Base-by-base conservation (phyloP, 2,329 filamentous ascomycete species). In the Cytospora piceae region DNA sequence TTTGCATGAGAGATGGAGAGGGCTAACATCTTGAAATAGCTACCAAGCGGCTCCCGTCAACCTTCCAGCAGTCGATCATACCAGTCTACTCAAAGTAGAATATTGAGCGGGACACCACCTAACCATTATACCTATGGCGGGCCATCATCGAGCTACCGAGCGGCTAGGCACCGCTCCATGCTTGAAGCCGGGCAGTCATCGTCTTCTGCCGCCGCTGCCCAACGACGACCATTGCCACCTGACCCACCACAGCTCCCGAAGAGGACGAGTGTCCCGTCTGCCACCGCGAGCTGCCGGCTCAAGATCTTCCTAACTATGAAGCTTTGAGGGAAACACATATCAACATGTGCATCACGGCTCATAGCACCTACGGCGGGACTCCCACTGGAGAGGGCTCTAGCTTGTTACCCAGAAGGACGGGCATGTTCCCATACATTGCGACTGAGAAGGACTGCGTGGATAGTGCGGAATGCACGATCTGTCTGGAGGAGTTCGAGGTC, bases 221-320 rank as follows among this genome's bases (percentile, higher is more conserved):
- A 12, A 76, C 79, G 4, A 49, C 79, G 77, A 29, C 78, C 76
- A 32, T 72, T 77, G 46, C 80, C 78, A 0, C 75, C 74, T 31
- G 80, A 78, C 4, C 81, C 80, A 14, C 82, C 79, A 1, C 85
- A 83, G 64, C 82, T 85, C 71, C 80, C 82, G 91, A 94, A 74
- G 91, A 93, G 73, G 91, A 94, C 73, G 89, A 92, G 71, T 94
- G 91, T 68, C 91, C 91, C 0, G 85, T 94, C 54, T 94, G 91
- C 71, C 90, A 91, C 72, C 78, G 81, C 46, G 90, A 93, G 76
- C 81, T 93, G 4, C 90, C 91, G 0, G 83, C 86, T 2, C 79
- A 81, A 22, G 75, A 74, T 5, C 78, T 88, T 2, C 74, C 81
- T 2, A 81, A 87, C 67, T 85, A 78, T 64, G 85, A 89, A 71